Evolutionary conservation across 2,329 filamentous ascomycete species (phyloP).

Genomic region (Dryadomyces quercus-mongolicae): DNA sequence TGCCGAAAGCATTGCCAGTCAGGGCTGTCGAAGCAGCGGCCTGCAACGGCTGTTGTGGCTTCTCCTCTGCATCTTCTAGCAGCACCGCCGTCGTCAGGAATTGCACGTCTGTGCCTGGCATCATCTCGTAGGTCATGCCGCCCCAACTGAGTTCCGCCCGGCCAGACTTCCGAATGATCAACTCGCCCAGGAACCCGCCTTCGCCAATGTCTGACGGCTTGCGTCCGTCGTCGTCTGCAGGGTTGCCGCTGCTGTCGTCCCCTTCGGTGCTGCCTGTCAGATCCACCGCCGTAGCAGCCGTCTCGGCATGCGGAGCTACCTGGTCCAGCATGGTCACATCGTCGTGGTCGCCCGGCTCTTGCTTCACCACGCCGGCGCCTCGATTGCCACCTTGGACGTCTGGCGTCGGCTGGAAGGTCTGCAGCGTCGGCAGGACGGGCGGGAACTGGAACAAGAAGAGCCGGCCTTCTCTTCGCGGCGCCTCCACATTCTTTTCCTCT

Average conservation of each 20-base stretch:
- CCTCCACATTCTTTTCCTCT: neutral
- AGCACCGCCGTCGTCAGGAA: constrained; percentile 49
- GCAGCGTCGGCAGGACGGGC: constrained; percentile 45
- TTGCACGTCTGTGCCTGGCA: constrained; percentile 34
- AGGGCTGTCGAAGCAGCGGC: constrained; percentile 12
- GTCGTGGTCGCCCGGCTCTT: constrained; percentile 22
- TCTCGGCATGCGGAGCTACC: constrained; percentile 9
- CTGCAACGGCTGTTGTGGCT: constrained; percentile 19
- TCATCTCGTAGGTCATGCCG: constrained; percentile 41
- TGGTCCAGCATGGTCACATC: constrained; percentile 26
- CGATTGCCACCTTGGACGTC: neutral
- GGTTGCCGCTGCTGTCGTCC: constrained; percentile 6
- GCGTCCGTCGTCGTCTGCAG: constrained; percentile 17
- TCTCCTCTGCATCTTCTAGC: constrained; percentile 44
- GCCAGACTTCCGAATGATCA: constrained; percentile 49
- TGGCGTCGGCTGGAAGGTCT: constrained; percentile 12
- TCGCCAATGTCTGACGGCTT: constrained; percentile 13
- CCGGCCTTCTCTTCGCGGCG: constrained; percentile 31
- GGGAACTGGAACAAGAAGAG: constrained; percentile 56
- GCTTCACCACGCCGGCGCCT: constrained; percentile 21
- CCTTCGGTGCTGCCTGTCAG: constrained; percentile 27
- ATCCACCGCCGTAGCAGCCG: constrained; percentile 24
- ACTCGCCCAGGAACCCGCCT: constrained; percentile 47
- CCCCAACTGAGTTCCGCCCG: constrained; percentile 53
- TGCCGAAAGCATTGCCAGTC: constrained; percentile 42